These are phyloP conservation scores for Smithsoniella earleae DNA, from an alignment of 163 green algal species.

Conservation along the genomic window DNA sequence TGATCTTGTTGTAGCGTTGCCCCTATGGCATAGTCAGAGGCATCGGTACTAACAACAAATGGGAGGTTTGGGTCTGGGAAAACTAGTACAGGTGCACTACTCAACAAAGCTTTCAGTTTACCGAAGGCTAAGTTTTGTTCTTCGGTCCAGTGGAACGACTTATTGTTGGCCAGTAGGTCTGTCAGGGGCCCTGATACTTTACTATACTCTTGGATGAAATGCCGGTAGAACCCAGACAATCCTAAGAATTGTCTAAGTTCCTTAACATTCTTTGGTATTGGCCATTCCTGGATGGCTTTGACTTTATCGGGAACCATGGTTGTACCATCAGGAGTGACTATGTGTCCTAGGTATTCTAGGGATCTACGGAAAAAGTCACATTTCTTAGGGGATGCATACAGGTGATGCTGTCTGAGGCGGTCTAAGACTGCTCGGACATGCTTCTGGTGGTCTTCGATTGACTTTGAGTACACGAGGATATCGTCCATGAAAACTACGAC, in stretches of 20 bases:
- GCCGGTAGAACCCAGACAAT: background rate
- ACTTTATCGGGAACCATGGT: background rate
- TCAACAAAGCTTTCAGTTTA: background rate
- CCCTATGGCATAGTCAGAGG: conserved; percentile 31
- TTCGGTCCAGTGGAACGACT: background rate
- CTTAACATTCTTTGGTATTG: background rate
- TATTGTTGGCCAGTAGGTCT: background rate
- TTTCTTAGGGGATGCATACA: background rate
- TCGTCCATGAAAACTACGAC: background rate
- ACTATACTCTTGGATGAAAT: background rate
- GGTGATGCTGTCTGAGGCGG: background rate
- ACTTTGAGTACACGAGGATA: background rate
- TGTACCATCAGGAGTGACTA: background rate
- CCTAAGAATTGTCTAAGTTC: background rate
- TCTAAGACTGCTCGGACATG: background rate
- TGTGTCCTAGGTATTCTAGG: too few species aligned
- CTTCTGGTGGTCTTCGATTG: background rate
- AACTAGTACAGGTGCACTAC: background rate
- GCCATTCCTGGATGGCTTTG: background rate
- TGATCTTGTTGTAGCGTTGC: conserved; percentile 33
- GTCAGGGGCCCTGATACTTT: background rate
- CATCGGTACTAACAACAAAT: conserved; percentile 33
- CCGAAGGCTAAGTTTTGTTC: background rate
- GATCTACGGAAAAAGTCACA: background rate
- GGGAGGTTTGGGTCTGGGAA: background rate